A percentile compares a stretch with the other conserved stretches of the same genome.
Conservation (phyloP, 345 rosid species). For the Eucalyptus melliodora region DNA sequence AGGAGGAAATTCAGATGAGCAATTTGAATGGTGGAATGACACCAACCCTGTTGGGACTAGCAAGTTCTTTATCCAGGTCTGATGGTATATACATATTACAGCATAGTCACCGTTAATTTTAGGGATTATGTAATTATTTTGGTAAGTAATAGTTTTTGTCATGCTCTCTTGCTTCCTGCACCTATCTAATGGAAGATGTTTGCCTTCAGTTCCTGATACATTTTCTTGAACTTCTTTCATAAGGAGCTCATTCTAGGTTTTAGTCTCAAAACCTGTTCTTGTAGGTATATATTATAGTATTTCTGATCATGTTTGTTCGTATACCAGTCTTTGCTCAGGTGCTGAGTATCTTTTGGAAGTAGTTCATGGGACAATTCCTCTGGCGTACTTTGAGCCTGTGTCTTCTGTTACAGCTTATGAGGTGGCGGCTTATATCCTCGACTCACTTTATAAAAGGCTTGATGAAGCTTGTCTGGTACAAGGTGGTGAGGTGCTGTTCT, state of each 20-base stretch:
- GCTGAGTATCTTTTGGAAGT: slow-evolving; percentile 61
- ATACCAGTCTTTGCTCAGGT: slow-evolving; percentile 52
- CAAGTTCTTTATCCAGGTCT: slow-evolving; percentile 69
- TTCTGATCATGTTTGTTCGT: slow-evolving; percentile 18
- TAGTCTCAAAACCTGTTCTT: neutral
- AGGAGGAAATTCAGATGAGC: slow-evolving; percentile 60
- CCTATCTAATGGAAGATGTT: neutral
- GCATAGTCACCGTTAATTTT: neutral
- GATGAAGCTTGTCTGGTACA: slow-evolving; percentile 80
- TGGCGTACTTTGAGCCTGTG: slow-evolving; percentile 29
- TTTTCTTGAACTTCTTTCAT: neutral
- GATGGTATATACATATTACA: neutral
- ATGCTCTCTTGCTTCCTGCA: neutral
- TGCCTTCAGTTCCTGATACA: neutral
- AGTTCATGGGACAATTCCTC: slow-evolving; percentile 64
- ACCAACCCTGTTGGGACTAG: slow-evolving; percentile 77
- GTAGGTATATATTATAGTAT: neutral
- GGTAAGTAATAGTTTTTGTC: neutral
- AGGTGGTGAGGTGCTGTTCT: slow-evolving; percentile 82
- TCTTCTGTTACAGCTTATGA: slow-evolving; percentile 49
- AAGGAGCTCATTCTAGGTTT: neutral
- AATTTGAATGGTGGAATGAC: slow-evolving; percentile 20
- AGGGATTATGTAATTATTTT: neutral
- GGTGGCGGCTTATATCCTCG: slow-evolving; percentile 57
- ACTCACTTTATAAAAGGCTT: slow-evolving; percentile 63